Conservation (phyloP, 768 basidiomycete genomes). For the Trametes cingulata region DNA sequence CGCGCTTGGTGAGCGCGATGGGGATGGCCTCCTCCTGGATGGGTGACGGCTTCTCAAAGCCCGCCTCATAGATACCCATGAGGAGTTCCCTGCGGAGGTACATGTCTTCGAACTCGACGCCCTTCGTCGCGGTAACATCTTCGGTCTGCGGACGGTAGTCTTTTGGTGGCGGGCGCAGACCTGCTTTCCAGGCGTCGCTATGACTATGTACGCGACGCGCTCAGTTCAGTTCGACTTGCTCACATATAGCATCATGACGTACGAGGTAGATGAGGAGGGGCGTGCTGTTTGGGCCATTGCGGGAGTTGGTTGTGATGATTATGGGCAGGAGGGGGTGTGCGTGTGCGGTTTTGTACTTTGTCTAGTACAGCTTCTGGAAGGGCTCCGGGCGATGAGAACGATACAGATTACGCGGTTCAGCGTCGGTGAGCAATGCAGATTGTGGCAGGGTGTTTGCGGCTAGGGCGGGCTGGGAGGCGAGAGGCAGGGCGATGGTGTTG, state of each 20-base stretch:
- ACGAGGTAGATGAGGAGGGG: slow-evolving; percentile 40
- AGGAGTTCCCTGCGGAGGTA: slow-evolving; percentile 89
- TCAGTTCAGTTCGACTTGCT: not conserved
- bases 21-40: slow-evolving; percentile 99
- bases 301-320: not conserved
- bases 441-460: not conserved
- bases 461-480: not conserved
- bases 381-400: not conserved
- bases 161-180: slow-evolving; percentile 85
- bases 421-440: not conserved
- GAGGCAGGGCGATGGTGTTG: slow-evolving; percentile 7
- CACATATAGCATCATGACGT: not conserved
- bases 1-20: slow-evolving; percentile 88
- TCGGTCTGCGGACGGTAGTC: slow-evolving; percentile 94
- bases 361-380: slow-evolving; percentile 11
- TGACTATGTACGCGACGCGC: slow-evolving; percentile 6
- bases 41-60: slow-evolving; percentile 94
- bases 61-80: slow-evolving; percentile 99
- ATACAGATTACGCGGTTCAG: not conserved
- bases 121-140: slow-evolving; percentile 93
- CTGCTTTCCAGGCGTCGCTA: slow-evolving; percentile 62
- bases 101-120: slow-evolving; percentile 96
- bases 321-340: slow-evolving; percentile 4
- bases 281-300: slow-evolving; percentile 30
- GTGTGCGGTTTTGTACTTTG: slow-evolving; percentile 19